A percentile compares a stretch with the other conserved stretches of the same genome.
Evolutionary conservation across 2,329 filamentous ascomycete genomes (phyloP).

Genomic region (Colletotrichum somersetense): DNA sequence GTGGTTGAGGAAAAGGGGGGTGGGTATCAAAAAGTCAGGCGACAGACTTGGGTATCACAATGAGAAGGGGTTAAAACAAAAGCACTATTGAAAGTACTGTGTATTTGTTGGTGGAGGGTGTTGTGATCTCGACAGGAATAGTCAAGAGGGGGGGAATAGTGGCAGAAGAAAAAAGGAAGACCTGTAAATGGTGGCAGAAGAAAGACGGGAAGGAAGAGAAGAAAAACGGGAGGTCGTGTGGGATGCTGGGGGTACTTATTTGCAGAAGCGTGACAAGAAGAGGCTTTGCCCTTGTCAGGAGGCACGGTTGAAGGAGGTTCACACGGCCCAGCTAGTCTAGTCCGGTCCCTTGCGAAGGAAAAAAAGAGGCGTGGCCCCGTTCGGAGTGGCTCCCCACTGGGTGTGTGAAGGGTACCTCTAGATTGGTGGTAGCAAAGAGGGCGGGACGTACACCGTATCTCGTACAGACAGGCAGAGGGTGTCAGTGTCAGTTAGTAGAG

Average conservation of each 20-base stretch:
- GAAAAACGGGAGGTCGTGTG: slow-evolving; percentile 48
- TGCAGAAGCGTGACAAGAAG: slow-evolving; percentile 33
- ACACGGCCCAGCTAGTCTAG: slow-evolving; percentile 36
- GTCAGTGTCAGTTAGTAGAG: slow-evolving; percentile 31
- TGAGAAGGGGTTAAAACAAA: slow-evolving; percentile 58
- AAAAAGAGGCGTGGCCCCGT: slow-evolving; percentile 41
- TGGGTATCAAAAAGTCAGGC: slow-evolving; percentile 55
- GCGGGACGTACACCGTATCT: slow-evolving; percentile 1
- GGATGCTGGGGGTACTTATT: slow-evolving; percentile 58
- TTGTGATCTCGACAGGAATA: slow-evolving; percentile 46
- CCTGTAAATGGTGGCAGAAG: slow-evolving; percentile 48
- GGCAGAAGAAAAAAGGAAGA: slow-evolving; percentile 46
- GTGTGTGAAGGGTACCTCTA: slow-evolving; percentile 5
- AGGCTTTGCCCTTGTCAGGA: slow-evolving; percentile 40
- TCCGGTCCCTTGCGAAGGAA: slow-evolving; percentile 29
- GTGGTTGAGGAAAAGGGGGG: slow-evolving; percentile 49
- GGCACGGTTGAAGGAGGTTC: slow-evolving; percentile 35
- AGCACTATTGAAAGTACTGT: slow-evolving; percentile 45
- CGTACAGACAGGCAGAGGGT: neutral
- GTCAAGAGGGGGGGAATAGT: slow-evolving; percentile 46
- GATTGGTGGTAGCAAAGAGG: slow-evolving; percentile 24
- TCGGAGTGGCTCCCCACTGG: slow-evolving; percentile 25
- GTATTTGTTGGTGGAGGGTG: slow-evolving; percentile 45
- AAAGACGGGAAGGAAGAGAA: slow-evolving; percentile 47
- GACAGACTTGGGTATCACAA: slow-evolving; percentile 64